Evolutionary conservation across 2,329 filamentous ascomycete genomes (phyloP).

Genomic region (Elsinoe ampelina): DNA sequence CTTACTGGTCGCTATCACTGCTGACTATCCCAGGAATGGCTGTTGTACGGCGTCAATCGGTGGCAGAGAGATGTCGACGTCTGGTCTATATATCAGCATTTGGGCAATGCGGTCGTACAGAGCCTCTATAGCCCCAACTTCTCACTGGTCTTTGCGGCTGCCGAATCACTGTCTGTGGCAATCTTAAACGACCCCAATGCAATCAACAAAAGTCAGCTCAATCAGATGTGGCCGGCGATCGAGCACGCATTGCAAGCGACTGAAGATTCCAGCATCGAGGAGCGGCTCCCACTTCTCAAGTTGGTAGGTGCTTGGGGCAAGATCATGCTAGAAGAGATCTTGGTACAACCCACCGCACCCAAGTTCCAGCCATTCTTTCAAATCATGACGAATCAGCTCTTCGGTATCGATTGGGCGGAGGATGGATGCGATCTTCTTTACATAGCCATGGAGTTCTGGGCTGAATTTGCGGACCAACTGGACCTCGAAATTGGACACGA

Average conservation of each 20-base stretch:
- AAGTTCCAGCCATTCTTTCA: not conserved
- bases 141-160: not conserved
- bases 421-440: slow-evolving; percentile 6
- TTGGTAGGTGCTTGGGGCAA: slow-evolving; percentile 1
- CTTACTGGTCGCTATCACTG: not conserved
- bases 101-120: not conserved
- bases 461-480: slow-evolving; percentile 58
- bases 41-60: not conserved
- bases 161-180: not conserved
- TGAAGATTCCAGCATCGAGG: not conserved
- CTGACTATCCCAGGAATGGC: not conserved
- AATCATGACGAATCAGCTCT: slow-evolving; percentile 3
- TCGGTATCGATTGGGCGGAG: slow-evolving; percentile 6
- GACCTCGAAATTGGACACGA: slow-evolving; percentile 49
- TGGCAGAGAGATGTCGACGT: not conserved
- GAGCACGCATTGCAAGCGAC: not conserved
- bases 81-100: not conserved
- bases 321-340: slow-evolving; percentile 3
- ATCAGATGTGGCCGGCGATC: slow-evolving; percentile 2
- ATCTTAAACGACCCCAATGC: not conserved
- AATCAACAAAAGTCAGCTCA: not conserved
- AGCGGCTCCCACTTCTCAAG: slow-evolving; percentile 3
- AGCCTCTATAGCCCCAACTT: not conserved
- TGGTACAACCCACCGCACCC: not conserved
- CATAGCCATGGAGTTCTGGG: slow-evolving; percentile 68